Evolutionary conservation across 2,329 filamentous ascomycete genomes (phyloP).

Genomic region (Colletotrichum cordylinicola): DNA sequence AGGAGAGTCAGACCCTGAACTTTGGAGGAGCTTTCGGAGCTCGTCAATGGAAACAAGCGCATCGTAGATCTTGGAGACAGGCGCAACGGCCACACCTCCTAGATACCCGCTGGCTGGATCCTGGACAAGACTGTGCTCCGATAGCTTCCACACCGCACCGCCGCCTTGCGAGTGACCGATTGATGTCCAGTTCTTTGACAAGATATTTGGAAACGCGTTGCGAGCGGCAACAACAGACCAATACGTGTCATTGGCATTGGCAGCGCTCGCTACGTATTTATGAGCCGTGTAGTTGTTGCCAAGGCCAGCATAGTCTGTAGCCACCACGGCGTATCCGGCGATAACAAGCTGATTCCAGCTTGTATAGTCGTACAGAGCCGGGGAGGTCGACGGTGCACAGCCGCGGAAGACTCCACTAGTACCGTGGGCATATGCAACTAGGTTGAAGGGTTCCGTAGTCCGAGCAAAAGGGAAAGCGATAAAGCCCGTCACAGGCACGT

Average conservation of each 20-base stretch:
- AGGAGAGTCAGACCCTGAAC: neutral
- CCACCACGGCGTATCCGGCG: neutral
- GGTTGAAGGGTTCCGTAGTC: neutral
- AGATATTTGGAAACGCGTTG: neutral
- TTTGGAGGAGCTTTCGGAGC: neutral
- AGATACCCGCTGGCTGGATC: neutral
- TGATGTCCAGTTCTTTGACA: neutral
- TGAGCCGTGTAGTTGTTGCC: neutral
- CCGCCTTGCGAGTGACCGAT: neutral
- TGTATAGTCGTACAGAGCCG: neutral
- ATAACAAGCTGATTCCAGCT: neutral
- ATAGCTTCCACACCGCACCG: neutral
- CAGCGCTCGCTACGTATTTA: no score
- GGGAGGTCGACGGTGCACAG: neutral
- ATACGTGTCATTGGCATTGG: no score
- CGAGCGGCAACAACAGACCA: neutral
- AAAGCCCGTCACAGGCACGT: neutral
- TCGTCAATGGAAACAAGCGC: neutral
- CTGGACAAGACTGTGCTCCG: neutral
- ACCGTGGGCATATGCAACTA: neutral
- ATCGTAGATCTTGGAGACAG: neutral
- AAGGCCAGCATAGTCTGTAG: neutral
- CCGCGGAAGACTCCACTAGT: neutral
- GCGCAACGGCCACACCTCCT: neutral
- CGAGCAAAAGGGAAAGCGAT: neutral